phyloP scores from a whole-genome alignment of 768 basidiomycete species.

The Lepiota brunneoincarnata region DNA sequence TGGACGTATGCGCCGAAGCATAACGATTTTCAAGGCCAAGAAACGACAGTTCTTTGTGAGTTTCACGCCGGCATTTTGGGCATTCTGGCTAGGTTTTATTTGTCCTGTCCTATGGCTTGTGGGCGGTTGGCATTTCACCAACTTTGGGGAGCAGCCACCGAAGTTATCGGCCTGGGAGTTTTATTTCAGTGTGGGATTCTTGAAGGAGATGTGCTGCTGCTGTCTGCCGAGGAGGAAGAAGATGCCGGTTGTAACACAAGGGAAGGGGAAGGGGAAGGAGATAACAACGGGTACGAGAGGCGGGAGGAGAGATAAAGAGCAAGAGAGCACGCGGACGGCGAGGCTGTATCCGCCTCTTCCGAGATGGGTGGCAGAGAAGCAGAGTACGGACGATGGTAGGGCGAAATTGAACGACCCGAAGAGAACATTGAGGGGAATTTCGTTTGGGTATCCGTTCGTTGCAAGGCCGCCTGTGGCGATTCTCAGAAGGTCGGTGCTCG shows the following conservation, averaged over 20 bases:
- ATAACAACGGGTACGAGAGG: neutral
- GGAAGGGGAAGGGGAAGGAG: slow-evolving; percentile 7
- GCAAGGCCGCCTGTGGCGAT: slow-evolving; percentile 36
- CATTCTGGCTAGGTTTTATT: slow-evolving; percentile 77
- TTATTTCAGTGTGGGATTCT: slow-evolving; percentile 36
- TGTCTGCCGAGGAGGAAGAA: slow-evolving; percentile 23
- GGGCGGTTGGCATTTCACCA: slow-evolving; percentile 68
- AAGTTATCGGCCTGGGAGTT: slow-evolving; percentile 44
- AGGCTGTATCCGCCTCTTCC: slow-evolving; percentile 33
- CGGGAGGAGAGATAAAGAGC: slow-evolving; percentile 14
- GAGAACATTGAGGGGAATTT: slow-evolving; percentile 42
- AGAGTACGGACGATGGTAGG: slow-evolving; percentile 40
- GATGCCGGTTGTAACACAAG: neutral
- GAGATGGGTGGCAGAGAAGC: slow-evolving; percentile 42
- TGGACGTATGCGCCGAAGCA: slow-evolving; percentile 26
- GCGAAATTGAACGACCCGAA: slow-evolving; percentile 42
- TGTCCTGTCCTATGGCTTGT: slow-evolving; percentile 75
- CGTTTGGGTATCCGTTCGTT: slow-evolving; percentile 60
- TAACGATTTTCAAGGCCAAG: slow-evolving; percentile 30
- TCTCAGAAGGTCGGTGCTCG: neutral
- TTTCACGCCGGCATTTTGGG: slow-evolving; percentile 47
- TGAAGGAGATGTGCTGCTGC: slow-evolving; percentile 34
- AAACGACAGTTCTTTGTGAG: slow-evolving; percentile 21
- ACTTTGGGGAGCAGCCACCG: slow-evolving; percentile 44
- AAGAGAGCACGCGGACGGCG: slow-evolving; percentile 18